Evolutionary conservation across 768 basidiomycete genomes (phyloP), one percentile per base, ranked within the genome.

Genomic region (Trametes cinnabarina): DNA sequence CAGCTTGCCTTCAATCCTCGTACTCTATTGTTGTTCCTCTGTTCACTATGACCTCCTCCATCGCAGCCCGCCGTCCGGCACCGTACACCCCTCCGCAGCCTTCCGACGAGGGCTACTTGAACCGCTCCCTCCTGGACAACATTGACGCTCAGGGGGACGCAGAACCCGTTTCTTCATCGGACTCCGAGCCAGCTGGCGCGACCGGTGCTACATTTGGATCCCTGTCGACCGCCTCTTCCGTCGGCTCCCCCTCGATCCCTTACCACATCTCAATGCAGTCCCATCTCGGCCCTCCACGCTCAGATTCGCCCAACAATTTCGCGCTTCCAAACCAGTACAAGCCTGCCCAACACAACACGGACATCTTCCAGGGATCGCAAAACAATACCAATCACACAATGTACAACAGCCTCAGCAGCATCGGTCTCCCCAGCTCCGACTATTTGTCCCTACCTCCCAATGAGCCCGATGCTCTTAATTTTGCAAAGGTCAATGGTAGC

Each of bases 111-210:
- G 90, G 88, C 74, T 85, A 86, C 67, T 90, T 92, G 71, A 92
- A 92, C 77, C 86, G 86, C 71, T 91, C 90, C 53, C 81, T 92
- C 57, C 76, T 92, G 64, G 90, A 89, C 72, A 88, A 86, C 40
- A 81, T 93, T 69, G 85, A 92, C 81, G 88, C 86, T 53, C 85
- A 90, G 73, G 89, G 86, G 49, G 90, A 92, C 81, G 81, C 88
- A 55, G 89, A 91, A 71, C 88, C 87, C 46, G 69, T 78, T 55
- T 76, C 80, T 12, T 74, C 68, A 48, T 65, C 80, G 61, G 82
- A 83, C 73, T 77, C 80, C 55, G 78, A 83, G 69, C 72, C 80
- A 41, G 58, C 70, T 15, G 65, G 66, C 52, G 62, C 66, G 67
- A 76, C 77, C 58, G 68, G 79, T 58, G 69, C 74, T 55, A 76